A percentile compares a stretch with the other conserved stretches of the same genome.
phyloP scores from a whole-genome alignment of 345 rosid genomes.

The Arabidopsis thaliana region DNA sequence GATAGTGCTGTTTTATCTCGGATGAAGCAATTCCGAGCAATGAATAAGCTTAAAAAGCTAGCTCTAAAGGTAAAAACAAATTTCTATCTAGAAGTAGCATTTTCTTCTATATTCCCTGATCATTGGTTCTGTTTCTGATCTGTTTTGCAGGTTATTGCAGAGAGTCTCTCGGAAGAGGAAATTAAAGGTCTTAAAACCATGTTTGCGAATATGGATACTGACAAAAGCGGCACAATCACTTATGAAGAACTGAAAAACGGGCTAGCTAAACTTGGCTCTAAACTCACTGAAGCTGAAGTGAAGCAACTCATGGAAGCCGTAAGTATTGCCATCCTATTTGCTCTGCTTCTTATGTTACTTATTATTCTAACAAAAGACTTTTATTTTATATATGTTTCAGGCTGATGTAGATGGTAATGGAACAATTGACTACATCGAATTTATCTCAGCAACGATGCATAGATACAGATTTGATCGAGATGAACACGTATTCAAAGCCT shows the following conservation, averaged over 20 bases:
- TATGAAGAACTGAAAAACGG: slow-evolving; percentile 76
- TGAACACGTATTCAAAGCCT: slow-evolving; percentile 78
- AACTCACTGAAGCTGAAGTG: slow-evolving; percentile 77
- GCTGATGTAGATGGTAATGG: slow-evolving; percentile 91
- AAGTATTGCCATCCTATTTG: slow-evolving; percentile 31
- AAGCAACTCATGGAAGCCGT: slow-evolving; percentile 91
- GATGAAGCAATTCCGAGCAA: slow-evolving; percentile 93
- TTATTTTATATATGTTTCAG: slow-evolving; percentile 39
- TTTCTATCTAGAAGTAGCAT: background rate
- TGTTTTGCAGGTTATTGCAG: slow-evolving; percentile 69
- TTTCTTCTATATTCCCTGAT: background rate
- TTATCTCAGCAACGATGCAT: slow-evolving; percentile 86
- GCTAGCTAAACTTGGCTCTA: slow-evolving; percentile 71
- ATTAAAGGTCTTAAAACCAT: slow-evolving; percentile 73
- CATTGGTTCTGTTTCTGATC: background rate
- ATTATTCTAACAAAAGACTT: no score
- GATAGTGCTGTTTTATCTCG: slow-evolving; percentile 87
- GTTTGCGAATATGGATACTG: slow-evolving; percentile 81
- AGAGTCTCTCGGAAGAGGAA: slow-evolving; percentile 77
- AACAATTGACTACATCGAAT: slow-evolving; percentile 82
- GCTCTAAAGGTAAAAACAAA: slow-evolving; percentile 70
- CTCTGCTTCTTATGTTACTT: background rate
- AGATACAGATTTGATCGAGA: slow-evolving; percentile 67
- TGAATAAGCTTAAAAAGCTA: slow-evolving; percentile 91
- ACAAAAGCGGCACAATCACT: slow-evolving; percentile 83